Evolutionary conservation across 805 yeast genomes (phyloP).

Genomic region (Kluyveromyces siamensis): DNA sequence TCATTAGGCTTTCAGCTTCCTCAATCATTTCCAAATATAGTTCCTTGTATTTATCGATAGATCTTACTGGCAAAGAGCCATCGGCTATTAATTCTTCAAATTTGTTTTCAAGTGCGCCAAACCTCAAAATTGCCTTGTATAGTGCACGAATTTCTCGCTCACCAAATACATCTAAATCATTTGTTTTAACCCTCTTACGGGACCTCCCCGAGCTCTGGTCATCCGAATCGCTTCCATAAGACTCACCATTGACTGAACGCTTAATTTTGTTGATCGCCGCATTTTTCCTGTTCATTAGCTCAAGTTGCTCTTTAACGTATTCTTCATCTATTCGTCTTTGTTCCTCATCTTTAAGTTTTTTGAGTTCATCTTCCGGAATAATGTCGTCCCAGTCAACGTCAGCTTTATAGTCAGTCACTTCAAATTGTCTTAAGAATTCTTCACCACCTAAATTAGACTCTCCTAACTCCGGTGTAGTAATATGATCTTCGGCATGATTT

Average conservation of each 20-base stretch:
- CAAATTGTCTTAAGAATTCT: constrained; percentile 93
- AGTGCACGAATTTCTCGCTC: constrained; percentile 84
- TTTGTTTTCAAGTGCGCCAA: constrained; percentile 67
- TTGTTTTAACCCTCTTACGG: constrained; percentile 30
- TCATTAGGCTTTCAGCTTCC: constrained; percentile 51
- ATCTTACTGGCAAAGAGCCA: constrained; percentile 78
- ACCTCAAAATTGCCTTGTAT: constrained; percentile 70
- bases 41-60: constrained; percentile 66
- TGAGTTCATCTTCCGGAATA: constrained; percentile 88
- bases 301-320: constrained; percentile 80
- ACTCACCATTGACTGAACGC: constrained; percentile 33
- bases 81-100: constrained; percentile 87
- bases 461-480: constrained; percentile 91
- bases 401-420: constrained; percentile 97
- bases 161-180: constrained; percentile 49
- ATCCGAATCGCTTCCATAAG: constrained; percentile 32
- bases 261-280: constrained; percentile 59
- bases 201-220: constrained; percentile 32
- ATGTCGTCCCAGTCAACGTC: constrained; percentile 99
- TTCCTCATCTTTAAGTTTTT: constrained; percentile 85
- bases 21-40: constrained; percentile 66
- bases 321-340: constrained; percentile 78
- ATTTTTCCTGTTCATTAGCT: constrained; percentile 74
- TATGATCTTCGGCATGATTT: constrained; percentile 94
- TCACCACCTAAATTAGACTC: constrained; percentile 98